Evolutionary conservation across 2,329 filamentous ascomycete genomes (phyloP).

Genomic region (Myriosclerotinia scirpicola): DNA sequence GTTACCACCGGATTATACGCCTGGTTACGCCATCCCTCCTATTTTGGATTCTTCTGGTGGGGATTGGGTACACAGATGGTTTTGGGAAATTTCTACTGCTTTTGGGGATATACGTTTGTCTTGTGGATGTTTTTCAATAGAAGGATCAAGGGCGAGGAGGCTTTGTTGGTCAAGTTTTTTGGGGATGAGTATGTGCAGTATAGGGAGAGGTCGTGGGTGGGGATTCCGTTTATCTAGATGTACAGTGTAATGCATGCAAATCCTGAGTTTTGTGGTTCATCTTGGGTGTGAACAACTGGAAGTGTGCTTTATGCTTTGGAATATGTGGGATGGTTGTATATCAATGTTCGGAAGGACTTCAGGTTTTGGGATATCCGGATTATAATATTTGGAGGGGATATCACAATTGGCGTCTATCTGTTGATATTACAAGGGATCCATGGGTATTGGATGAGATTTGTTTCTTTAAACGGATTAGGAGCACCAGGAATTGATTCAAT

Average conservation of each 20-base stretch:
- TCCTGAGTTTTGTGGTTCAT: neutral
- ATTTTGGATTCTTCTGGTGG: conserved; percentile 99
- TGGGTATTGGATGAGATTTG: too few relatives aligned
- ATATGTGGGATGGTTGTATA: conserved; percentile 1
- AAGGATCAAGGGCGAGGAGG: conserved; percentile 78
- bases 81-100: conserved; percentile 79
- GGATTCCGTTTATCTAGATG: conserved; percentile 71
- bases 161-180: conserved; percentile 77
- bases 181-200: conserved; percentile 78
- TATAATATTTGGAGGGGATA: neutral
- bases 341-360: neutral
- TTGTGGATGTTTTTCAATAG: conserved; percentile 82
- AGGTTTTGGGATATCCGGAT: neutral
- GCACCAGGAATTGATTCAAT: too few relatives aligned
- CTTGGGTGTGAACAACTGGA: neutral
- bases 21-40: conserved; percentile 78
- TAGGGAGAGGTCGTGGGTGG: conserved; percentile 66
- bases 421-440: neutral
- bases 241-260: conserved; percentile 9
- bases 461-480: neutral
- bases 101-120: conserved; percentile 69
- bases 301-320: neutral
- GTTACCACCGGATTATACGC: conserved; percentile 81
- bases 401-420: neutral
- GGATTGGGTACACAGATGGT: conserved; percentile 90